phyloP scores from a whole-genome alignment of 2,329 filamentous ascomycete species.

The Cercospora zeina region DNA sequence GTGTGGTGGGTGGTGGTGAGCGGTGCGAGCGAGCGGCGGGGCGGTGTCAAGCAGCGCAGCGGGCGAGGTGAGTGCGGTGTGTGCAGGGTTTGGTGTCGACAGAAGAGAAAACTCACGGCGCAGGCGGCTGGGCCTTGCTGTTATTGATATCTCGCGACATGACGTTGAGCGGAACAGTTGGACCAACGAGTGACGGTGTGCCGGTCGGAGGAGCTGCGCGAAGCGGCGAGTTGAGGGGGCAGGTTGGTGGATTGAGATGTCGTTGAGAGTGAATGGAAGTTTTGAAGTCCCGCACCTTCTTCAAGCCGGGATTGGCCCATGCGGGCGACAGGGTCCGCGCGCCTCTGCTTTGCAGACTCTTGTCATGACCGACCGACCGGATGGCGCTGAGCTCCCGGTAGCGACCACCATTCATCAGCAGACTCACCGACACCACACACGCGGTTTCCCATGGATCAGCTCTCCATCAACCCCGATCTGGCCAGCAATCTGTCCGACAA shows the following conservation, averaged over 20 bases:
- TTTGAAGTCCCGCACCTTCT: constrained; percentile 6
- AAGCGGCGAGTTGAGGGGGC: background rate
- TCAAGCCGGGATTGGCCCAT: constrained; percentile 8
- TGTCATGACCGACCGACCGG: background rate
- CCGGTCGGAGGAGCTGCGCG: constrained; percentile 1
- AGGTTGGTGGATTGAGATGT: constrained; percentile 9
- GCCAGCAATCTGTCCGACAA: constrained; percentile 35
- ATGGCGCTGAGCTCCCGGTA: constrained; percentile 1
- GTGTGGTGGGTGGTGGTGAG: constrained; percentile 21
- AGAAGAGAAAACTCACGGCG: constrained; percentile 20
- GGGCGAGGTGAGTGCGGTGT: constrained; percentile 2
- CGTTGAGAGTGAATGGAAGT: constrained; percentile 9
- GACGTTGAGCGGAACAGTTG: background rate
- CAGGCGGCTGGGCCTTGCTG: constrained; percentile 13
- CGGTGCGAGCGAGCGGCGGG: constrained; percentile 1
- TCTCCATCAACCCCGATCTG: constrained; percentile 34
- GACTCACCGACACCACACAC: background rate
- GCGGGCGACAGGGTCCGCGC: background rate
- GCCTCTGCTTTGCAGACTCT: background rate
- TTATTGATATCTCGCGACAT: constrained; percentile 15
- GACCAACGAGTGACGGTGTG: constrained; percentile 6
- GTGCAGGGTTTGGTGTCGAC: background rate
- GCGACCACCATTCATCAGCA: background rate
- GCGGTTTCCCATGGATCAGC: constrained; percentile 32
- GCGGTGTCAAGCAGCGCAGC: constrained; percentile 1